phyloP scores from a whole-genome alignment of 306 rosid genomes.

The Lathyrus sativus region DNA sequence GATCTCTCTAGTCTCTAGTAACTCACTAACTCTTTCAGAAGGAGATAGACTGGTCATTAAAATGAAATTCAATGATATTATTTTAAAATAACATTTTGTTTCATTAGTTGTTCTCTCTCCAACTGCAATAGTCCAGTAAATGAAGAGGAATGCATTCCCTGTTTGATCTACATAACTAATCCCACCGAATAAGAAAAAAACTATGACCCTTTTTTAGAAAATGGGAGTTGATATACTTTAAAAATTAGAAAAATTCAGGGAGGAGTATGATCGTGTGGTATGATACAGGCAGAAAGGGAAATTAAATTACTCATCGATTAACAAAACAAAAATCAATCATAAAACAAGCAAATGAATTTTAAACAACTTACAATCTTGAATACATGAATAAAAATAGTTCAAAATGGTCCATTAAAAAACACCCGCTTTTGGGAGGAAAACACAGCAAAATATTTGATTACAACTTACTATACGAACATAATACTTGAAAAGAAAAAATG shows the following conservation, averaged over 20 bases:
- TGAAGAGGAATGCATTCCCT: neutral
- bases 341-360: slow-evolving; percentile 20
- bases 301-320: slow-evolving; percentile 1
- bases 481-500: neutral
- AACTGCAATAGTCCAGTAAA: neutral
- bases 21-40: neutral
- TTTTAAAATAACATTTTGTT: neutral
- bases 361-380: slow-evolving; percentile 13
- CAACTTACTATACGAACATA: neutral
- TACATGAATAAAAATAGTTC: neutral
- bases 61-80: neutral
- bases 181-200: neutral
- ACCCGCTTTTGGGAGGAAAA: neutral
- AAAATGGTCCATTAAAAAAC: slow-evolving; percentile 11
- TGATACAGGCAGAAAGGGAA: slow-evolving; percentile 11
- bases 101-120: neutral
- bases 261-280: neutral
- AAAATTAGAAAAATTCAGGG: neutral
- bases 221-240: neutral
- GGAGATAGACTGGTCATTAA: neutral
- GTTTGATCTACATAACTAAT: neutral
- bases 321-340: neutral
- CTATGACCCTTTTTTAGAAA: neutral
- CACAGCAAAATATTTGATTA: slow-evolving; percentile 6
- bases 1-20: neutral